Conservation (phyloP, 1,139 yeast genomes). For the Geotrichum siamense region DNA sequence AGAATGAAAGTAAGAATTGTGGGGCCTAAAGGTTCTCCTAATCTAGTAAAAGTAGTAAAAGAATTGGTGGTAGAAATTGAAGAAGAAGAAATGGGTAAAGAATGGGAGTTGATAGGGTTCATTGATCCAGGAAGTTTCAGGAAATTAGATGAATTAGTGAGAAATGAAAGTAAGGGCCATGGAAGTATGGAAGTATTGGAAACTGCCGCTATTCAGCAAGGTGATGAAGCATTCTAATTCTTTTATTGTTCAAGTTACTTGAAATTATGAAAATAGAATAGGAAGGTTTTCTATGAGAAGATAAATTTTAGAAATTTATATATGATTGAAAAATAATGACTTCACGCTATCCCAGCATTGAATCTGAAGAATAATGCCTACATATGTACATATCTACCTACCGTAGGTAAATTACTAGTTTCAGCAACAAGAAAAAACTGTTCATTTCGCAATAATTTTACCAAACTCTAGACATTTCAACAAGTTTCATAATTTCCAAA, state of each 20-base stretch:
- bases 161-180: slow-evolving; percentile 45
- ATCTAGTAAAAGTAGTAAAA: too few relatives aligned
- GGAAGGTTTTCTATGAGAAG: too few relatives aligned
- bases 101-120: slow-evolving; percentile 60
- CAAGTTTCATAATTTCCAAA: slow-evolving; percentile 26
- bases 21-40: slow-evolving; percentile 40
- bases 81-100: slow-evolving; percentile 42
- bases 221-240: slow-evolving; percentile 33
- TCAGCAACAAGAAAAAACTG: too few relatives aligned
- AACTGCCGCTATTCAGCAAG: slow-evolving; percentile 75
- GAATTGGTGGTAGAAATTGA: slow-evolving; percentile 49
- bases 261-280: too few relatives aligned
- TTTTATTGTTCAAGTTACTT: too few relatives aligned
- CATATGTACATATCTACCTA: too few relatives aligned
- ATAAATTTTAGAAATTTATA: too few relatives aligned
- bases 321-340: too few relatives aligned
- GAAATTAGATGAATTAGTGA: slow-evolving; percentile 54
- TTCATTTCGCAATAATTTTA: too few relatives aligned
- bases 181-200: slow-evolving; percentile 81
- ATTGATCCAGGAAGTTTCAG: slow-evolving; percentile 88
- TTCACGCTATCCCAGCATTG: too few relatives aligned
- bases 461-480: slow-evolving; percentile 11
- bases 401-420: too few relatives aligned
- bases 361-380: too few relatives aligned
- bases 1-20: slow-evolving; percentile 76